Evolutionary conservation across 1,284 basidiomycete species (phyloP), one percentile per base, ranked within the genome.

Genomic region (Ceratobasidium sp.): DNA sequence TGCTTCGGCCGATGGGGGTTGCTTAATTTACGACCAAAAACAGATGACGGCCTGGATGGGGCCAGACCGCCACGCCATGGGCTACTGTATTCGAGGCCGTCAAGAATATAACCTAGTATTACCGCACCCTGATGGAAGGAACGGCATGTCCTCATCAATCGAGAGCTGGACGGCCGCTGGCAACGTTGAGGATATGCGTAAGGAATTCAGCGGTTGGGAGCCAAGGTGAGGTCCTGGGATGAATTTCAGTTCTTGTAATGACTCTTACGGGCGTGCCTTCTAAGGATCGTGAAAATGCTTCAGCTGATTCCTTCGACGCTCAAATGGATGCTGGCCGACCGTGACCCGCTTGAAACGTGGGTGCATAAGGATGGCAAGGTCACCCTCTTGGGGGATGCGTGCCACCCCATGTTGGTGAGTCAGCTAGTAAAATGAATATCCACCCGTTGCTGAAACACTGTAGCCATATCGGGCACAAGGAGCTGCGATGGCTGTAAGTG

Each of bases 331-430:
- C 72, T 74, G 14, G 69, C 72, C n/a, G 54, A 73, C 32, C 72
- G 73, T 16, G 72, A 72, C 28, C 73, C 74, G 13, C 62, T 73
- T n/a, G 85, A 88, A 49, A 83, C 87, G 26, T 90, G 89, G 89
- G 84, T 87, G 0, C 85, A 88, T 74, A 77, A 81, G 0, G 81
- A 80, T 41, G 78, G 80, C 1, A 81, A 81, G 73, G 79, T 84
- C 63, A 81, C 86, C 2, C 78, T 87, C 6, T 77, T 87, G 43
- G 86, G 86, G 44, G 85, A 86, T 73, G 83, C 85, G 0, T 85
- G 85, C 4, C 85, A 86, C 76, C 82, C 85, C 0, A 80, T 84
- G 63, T 80, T 82, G 57, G 82, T 81, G 26, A 30, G 62, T 26
- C 16, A 9, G 18, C 30, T 28, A 18, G 11, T 13, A 14, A 67